A percentile compares a stretch with the other conserved stretches of the same genome.
phyloP scores from a whole-genome alignment of 2,329 filamentous ascomycete genomes.

The Chalara sp. region DNA sequence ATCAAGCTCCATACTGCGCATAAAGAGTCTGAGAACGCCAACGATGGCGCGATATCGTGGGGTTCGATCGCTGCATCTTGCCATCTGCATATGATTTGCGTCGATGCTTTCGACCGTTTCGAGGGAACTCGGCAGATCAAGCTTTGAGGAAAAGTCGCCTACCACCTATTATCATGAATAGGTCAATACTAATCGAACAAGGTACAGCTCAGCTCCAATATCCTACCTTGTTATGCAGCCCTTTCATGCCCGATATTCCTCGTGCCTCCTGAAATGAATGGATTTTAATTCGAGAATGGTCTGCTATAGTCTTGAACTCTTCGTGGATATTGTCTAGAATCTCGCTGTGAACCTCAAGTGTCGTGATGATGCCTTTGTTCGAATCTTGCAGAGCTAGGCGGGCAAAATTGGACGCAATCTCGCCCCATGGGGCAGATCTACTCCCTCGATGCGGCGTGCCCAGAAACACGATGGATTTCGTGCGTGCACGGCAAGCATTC shows the following conservation, averaged over 20 bases:
- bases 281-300: slow-evolving; percentile 25
- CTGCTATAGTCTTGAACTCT: slow-evolving; percentile 20
- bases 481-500: background rate
- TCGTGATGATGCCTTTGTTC: slow-evolving; percentile 27
- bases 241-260: slow-evolving; percentile 29
- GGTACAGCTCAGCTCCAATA: slow-evolving; percentile 2
- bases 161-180: slow-evolving; percentile 25
- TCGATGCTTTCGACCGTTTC: slow-evolving; percentile 34
- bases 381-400: slow-evolving; percentile 28
- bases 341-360: slow-evolving; percentile 29
- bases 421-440: background rate
- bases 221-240: slow-evolving; percentile 27
- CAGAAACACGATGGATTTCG: slow-evolving; percentile 4
- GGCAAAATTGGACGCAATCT: slow-evolving; percentile 8
- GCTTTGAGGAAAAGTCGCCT: slow-evolving; percentile 33
- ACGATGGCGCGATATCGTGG: background rate
- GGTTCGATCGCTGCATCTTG: background rate
- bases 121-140: slow-evolving; percentile 26
- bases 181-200: background rate
- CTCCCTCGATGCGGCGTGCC: slow-evolving; percentile 5
- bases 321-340: slow-evolving; percentile 25
- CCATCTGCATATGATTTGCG: slow-evolving; percentile 33
- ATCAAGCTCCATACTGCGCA: background rate
- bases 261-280: slow-evolving; percentile 34
- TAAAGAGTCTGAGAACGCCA: background rate